Percentiles rank a stretch among this genome's conserved stretches.
Conservation (phyloP, 2,329 filamentous ascomycete genomes). For the Mollisia scopiformis region DNA sequence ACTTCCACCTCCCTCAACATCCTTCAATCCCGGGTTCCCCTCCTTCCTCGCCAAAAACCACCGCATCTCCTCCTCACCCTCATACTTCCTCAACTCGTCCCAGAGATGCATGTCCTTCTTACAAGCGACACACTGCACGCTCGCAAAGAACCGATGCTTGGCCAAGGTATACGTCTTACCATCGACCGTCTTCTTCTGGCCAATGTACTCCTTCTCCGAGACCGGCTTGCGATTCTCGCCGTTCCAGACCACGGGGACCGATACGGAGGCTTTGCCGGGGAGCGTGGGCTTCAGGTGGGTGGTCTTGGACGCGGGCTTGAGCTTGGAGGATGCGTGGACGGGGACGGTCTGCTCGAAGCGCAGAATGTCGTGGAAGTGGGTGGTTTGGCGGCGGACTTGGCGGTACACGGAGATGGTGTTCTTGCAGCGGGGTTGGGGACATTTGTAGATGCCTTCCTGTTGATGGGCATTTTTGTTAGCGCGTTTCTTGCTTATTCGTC, state of each 20-base stretch:
- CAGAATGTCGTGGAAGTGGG: neutral
- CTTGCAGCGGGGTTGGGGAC: neutral
- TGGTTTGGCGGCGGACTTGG: neutral
- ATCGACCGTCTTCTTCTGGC: neutral
- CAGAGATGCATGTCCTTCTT: slow-evolving; percentile 1
- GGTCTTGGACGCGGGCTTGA: neutral
- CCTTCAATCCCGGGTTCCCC: neutral
- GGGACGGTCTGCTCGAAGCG: neutral
- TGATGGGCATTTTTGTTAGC: neutral
- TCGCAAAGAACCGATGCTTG: neutral
- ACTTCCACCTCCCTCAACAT: neutral
- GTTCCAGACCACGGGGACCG: neutral
- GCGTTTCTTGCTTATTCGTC: neutral
- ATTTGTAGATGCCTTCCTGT: neutral
- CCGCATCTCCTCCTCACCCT: slow-evolving; percentile 3
- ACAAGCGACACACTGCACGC: neutral
- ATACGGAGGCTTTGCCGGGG: neutral
- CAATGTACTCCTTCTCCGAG: neutral
- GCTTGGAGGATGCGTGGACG: neutral
- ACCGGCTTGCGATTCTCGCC: neutral
- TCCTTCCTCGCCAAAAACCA: slow-evolving; percentile 1
- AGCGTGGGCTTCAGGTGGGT: neutral
- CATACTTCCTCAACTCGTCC: neutral
- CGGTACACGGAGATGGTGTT: neutral
- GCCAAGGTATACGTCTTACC: neutral